A percentile compares a stretch with the other conserved stretches of the same genome.
Conservation (phyloP, 441 rosid genomes). For the Erysimum cheiri region DNA sequence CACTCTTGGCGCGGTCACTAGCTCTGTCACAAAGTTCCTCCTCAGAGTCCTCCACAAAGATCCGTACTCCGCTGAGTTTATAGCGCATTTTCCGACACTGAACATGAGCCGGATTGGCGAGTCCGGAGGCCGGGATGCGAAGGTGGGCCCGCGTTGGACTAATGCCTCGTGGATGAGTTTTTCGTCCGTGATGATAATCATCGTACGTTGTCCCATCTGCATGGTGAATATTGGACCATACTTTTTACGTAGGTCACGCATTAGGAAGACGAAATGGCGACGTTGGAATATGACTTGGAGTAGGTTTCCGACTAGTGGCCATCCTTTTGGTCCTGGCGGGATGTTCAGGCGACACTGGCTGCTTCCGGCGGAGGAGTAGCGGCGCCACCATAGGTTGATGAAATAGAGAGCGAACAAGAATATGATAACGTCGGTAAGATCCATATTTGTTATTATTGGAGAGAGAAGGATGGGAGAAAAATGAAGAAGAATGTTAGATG, state of each 20-base stretch:
- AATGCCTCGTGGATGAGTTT: constrained; percentile 87
- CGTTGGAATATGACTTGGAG: constrained; percentile 72
- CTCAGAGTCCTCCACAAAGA: constrained; percentile 80
- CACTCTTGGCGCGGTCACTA: constrained; percentile 67
- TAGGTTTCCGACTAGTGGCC: constrained; percentile 85
- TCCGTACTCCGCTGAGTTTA: constrained; percentile 85
- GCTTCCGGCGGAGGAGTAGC: constrained; percentile 41
- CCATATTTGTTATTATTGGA: constrained; percentile 49
- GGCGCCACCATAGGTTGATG: constrained; percentile 67
- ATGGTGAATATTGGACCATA: constrained; percentile 89
- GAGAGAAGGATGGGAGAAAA: background rate
- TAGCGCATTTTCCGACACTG: constrained; percentile 87
- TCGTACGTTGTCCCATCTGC: constrained; percentile 91
- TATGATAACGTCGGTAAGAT: constrained; percentile 56
- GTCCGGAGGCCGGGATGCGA: constrained; percentile 81
- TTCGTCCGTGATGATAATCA: constrained; percentile 71
- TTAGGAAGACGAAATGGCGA: constrained; percentile 68
- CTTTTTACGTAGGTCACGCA: constrained; percentile 69
- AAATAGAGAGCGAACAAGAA: constrained; percentile 48
- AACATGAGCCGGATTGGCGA: constrained; percentile 81
- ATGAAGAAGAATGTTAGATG: constrained; percentile 24
- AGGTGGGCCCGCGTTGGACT: constrained; percentile 65
- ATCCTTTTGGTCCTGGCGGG: constrained; percentile 88
- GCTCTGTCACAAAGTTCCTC: constrained; percentile 76
- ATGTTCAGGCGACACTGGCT: constrained; percentile 47